Percentiles rank a stretch among this genome's conserved stretches.
phyloP scores from a whole-genome alignment of 2,329 filamentous ascomycete genomes.

The Colletotrichum sp. region DNA sequence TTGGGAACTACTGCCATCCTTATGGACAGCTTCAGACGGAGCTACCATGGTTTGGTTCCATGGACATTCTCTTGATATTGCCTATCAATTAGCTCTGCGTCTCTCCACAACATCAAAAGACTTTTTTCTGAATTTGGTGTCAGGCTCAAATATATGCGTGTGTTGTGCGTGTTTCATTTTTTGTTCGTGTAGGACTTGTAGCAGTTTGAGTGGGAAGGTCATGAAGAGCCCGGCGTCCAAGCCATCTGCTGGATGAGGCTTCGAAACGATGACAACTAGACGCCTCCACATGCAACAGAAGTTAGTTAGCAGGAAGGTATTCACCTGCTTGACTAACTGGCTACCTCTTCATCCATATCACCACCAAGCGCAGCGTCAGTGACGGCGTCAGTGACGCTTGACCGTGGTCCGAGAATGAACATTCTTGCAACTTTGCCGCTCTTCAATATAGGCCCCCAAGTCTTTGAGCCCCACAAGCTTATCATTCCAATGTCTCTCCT shows the following conservation, averaged over 20 bases:
- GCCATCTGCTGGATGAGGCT: background rate
- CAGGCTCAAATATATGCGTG: background rate
- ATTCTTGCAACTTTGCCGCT: no score
- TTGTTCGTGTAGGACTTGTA: background rate
- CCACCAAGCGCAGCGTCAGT: no score
- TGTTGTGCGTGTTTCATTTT: background rate
- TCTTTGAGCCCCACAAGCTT: no score
- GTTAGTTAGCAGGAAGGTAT: background rate
- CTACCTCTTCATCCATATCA: no score
- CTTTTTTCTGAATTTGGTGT: background rate
- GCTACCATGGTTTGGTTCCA: no score
- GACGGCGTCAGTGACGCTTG: no score
- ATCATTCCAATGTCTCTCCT: no score
- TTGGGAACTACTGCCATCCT: no score
- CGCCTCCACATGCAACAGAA: background rate
- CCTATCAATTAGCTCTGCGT: background rate
- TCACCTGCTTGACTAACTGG: background rate
- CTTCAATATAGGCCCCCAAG: no score
- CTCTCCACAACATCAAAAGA: background rate
- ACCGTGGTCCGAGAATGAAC: no score
- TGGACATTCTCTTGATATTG: no score
- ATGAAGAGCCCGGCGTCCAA: background rate
- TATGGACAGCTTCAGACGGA: no score
- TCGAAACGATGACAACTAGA: background rate
- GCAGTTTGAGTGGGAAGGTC: background rate